Evolutionary conservation across 805 yeast species (phyloP).

Genomic region (Lachancea waltii): DNA sequence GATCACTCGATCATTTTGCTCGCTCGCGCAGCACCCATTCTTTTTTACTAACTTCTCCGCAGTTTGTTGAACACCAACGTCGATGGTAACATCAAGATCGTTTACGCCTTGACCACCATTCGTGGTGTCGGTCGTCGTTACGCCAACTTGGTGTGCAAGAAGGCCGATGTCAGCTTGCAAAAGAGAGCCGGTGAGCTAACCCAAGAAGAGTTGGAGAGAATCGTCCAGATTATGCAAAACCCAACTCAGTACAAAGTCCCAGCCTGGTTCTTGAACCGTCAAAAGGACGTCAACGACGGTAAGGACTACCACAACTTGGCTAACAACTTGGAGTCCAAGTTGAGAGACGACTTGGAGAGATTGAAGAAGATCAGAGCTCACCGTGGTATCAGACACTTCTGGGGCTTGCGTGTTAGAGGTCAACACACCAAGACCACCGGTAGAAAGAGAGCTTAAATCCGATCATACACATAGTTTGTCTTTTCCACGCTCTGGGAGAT

Average conservation of each 20-base stretch:
- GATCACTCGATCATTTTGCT: too few relatives aligned
- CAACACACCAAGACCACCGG: constrained; percentile 99
- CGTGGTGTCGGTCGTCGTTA: constrained; percentile 99
- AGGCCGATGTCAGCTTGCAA: constrained; percentile 97
- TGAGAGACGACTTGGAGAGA: constrained; percentile 99
- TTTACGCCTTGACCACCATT: constrained; percentile 99
- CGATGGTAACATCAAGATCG: constrained; percentile 99
- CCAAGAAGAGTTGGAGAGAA: constrained; percentile 99
- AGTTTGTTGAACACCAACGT: constrained; percentile 99
- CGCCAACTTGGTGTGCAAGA: constrained; percentile 99
- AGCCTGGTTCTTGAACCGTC: constrained; percentile 99
- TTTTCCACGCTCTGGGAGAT: constrained; percentile 3
- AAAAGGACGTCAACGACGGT: constrained; percentile 96
- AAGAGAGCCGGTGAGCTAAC: constrained; percentile 99
- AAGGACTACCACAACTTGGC: constrained; percentile 98
- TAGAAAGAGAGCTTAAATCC: constrained; percentile 58
- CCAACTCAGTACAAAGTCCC: constrained; percentile 99
- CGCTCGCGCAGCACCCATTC: not conserved
- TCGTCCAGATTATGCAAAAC: constrained; percentile 99
- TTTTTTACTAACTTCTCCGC: constrained; percentile 36
- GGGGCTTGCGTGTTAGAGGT: constrained; percentile 99
- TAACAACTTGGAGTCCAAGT: constrained; percentile 97
- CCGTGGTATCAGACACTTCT: constrained; percentile 99
- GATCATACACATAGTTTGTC: not conserved
- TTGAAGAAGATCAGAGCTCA: constrained; percentile 99